phyloP scores from a whole-genome alignment of 192 early-diverging fungal genomes.

The Coemansia aciculifera region DNA sequence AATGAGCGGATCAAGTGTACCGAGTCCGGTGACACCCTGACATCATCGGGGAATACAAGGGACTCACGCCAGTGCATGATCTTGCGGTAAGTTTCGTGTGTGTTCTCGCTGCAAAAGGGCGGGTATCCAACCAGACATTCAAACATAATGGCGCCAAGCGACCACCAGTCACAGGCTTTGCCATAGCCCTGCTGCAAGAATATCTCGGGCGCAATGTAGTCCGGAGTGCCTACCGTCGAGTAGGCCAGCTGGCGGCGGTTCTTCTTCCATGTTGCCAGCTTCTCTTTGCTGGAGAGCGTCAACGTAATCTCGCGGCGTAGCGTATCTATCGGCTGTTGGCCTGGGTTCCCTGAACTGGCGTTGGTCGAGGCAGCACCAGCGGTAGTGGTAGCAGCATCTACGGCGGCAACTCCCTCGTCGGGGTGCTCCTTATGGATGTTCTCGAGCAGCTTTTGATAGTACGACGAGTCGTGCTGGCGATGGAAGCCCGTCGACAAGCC shows the following conservation, averaged over 20 bases:
- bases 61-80: constrained; percentile 96
- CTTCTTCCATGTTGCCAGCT: constrained; percentile 97
- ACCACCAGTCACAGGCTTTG: constrained; percentile 99
- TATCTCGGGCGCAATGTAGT: constrained; percentile 97
- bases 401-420: constrained; percentile 39
- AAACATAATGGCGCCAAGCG: constrained; percentile 98
- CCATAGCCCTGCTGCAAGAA: constrained; percentile 94
- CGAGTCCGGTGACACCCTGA: constrained; percentile 85
- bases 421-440: constrained; percentile 62
- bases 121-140: constrained; percentile 98
- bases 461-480: constrained; percentile 97
- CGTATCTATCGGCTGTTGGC: constrained; percentile 57
- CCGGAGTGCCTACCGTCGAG: constrained; percentile 97
- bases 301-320: constrained; percentile 79
- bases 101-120: constrained; percentile 94
- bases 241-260: constrained; percentile 95
- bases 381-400: constrained; percentile 39
- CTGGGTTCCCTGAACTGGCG: constrained; percentile 5
- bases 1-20: constrained; percentile 91
- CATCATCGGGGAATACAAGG: constrained; percentile 90
- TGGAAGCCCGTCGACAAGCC: constrained; percentile 99
- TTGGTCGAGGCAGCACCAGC: constrained; percentile 6
- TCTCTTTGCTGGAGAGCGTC: constrained; percentile 90
- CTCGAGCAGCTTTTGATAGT: constrained; percentile 83
- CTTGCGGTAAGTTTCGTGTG: constrained; percentile 96